Base-by-base conservation (phyloP, 371 early-diverging fungal genomes). In the Lichtheimia ornata region DNA sequence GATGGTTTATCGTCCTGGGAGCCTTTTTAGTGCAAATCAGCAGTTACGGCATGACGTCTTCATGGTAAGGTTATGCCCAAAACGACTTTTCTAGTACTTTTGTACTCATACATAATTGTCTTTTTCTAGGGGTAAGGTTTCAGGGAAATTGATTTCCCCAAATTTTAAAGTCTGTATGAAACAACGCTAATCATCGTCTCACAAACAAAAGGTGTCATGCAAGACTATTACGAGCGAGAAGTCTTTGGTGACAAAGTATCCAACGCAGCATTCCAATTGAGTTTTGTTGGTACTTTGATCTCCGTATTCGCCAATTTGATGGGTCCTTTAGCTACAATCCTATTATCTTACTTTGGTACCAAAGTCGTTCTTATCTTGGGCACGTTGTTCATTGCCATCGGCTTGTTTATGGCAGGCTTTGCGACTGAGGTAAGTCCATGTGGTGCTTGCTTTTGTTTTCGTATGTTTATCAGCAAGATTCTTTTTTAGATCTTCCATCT, bases 1-100 rank as follows among this genome's bases (percentile, higher is more conserved):
- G 80, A 2, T 88, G 86, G 86, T 43, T 77, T 0, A 80, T 84
- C 1, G 85, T 84, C 2, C 53, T 70, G 0, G 71, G 80, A 2
- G 75, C 80, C 5, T 86, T 82, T 64, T 54, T 86, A 25, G 81
- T 81, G 47, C 77, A 83, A 56, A 71, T 83, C 57, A 73, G 71
- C 25, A 74, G 79, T 18, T 78, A 84, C 18, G 87, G 87, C 42
- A 60, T 64, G 15, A 56, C 58, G 42, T 59, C 71, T 18, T 55
- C 67, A 35, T 71, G 71, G 71, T 71, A 71, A 45, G 55, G 7
- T 9, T 45, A 22, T 9, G 4, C 35, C n/a, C 6, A 4, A 3
- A 2, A 44, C 50, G 35, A 7, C 22, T 22, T 41, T 11, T 51
- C 35, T 30, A 18, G 15, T 18, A 3, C 17, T 40, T 6, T 30